phyloP scores from a whole-genome alignment of 2,329 filamentous ascomycete genomes.

The Botrytis fabae region DNA sequence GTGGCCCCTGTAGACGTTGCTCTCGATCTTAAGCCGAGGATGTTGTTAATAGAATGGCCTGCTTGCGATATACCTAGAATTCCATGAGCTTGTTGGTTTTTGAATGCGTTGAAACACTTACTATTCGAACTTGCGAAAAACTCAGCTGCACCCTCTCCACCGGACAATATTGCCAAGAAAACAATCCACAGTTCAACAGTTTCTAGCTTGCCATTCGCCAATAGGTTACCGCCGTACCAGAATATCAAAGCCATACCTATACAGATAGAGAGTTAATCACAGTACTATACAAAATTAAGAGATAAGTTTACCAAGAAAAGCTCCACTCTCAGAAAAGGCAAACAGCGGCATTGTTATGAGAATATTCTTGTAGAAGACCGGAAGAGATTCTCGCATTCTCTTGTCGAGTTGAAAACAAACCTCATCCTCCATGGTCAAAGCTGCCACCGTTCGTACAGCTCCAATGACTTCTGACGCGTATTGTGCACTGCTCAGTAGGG shows the following conservation, averaged over 20 bases:
- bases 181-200: slow-evolving; percentile 88
- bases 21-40: slow-evolving; percentile 1
- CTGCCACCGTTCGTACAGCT: slow-evolving; percentile 48
- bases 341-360: slow-evolving; percentile 36
- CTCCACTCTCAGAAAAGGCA: slow-evolving; percentile 33
- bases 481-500: slow-evolving; percentile 49
- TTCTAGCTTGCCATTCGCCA: slow-evolving; percentile 67
- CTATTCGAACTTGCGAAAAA: slow-evolving; percentile 73
- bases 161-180: slow-evolving; percentile 82
- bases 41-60: not conserved
- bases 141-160: slow-evolving; percentile 82
- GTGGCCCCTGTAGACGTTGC: too few relatives aligned
- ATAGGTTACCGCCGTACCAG: slow-evolving; percentile 81
- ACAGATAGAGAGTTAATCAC: not conserved
- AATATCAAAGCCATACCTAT: slow-evolving; percentile 76
- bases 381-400: slow-evolving; percentile 38
- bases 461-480: slow-evolving; percentile 49
- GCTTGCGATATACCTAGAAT: not conserved
- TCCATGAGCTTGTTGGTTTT: not conserved
- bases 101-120: slow-evolving; percentile 56
- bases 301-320: slow-evolving; percentile 53
- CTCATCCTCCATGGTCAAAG: slow-evolving; percentile 45
- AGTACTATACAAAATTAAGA: slow-evolving; percentile 48
- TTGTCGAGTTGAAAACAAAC: slow-evolving; percentile 41
- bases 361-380: slow-evolving; percentile 28